Evolutionary conservation across 805 yeast genomes (phyloP).

Genomic region (Candida pseudofarinosa): DNA sequence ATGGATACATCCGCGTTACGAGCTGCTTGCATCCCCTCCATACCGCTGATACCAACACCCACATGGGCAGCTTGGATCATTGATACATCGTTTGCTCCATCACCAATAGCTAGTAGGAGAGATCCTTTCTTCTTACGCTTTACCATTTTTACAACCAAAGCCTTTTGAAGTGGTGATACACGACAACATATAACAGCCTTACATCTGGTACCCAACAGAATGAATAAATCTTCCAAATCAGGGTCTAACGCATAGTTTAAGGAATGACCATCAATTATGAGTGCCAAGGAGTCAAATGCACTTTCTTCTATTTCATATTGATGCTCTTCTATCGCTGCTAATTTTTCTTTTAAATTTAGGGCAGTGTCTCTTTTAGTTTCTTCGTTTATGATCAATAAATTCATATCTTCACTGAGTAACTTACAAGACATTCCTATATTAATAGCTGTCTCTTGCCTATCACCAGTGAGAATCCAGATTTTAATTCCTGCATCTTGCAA

Average conservation of each 20-base stretch:
- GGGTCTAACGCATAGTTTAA: slow-evolving; percentile 80
- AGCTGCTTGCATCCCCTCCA: slow-evolving; percentile 99
- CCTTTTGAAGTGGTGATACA: slow-evolving; percentile 96
- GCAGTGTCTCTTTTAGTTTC: slow-evolving; percentile 73
- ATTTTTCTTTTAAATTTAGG: slow-evolving; percentile 67
- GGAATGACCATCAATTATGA: slow-evolving; percentile 92
- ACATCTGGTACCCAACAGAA: slow-evolving; percentile 80
- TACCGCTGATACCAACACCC: slow-evolving; percentile 98
- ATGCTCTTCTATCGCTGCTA: slow-evolving; percentile 67
- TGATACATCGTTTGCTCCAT: slow-evolving; percentile 98
- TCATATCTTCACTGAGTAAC: slow-evolving; percentile 92
- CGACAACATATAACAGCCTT: slow-evolving; percentile 97
- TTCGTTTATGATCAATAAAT: slow-evolving; percentile 83
- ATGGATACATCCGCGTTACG: slow-evolving; percentile 96
- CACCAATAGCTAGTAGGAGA: slow-evolving; percentile 87
- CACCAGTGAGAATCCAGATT: slow-evolving; percentile 98
- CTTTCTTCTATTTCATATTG: slow-evolving; percentile 64
- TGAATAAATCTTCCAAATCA: slow-evolving; percentile 70
- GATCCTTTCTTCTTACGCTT: slow-evolving; percentile 72
- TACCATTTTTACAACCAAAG: slow-evolving; percentile 91
- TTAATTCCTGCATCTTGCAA: slow-evolving; percentile 96
- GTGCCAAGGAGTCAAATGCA: slow-evolving; percentile 60
- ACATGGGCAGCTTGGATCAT: slow-evolving; percentile 99
- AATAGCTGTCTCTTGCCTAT: slow-evolving; percentile 96
- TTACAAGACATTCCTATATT: slow-evolving; percentile 99